Conservation (phyloP, 495 filamentous ascomycete genomes). For the Extremus antarcticus region DNA sequence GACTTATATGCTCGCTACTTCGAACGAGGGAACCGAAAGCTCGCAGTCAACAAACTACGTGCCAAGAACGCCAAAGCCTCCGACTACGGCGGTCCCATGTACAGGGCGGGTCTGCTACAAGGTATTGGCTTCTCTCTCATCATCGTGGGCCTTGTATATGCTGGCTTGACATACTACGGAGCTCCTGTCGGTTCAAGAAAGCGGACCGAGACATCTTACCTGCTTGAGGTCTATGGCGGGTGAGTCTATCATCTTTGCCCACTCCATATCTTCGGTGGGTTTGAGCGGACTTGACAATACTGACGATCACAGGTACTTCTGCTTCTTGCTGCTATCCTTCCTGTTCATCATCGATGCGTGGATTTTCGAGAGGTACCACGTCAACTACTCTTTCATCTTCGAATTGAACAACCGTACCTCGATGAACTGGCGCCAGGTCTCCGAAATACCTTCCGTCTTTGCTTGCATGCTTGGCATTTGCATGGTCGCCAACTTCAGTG, state of each 20-base stretch:
- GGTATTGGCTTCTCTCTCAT: slow-evolving; percentile 26
- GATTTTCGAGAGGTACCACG: slow-evolving; percentile 69
- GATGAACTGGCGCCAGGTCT: slow-evolving; percentile 78
- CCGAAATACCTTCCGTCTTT: slow-evolving; percentile 72
- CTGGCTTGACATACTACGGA: neutral
- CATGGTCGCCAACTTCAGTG: slow-evolving; percentile 78
- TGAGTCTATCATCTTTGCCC: neutral
- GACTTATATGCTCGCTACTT: slow-evolving; percentile 87
- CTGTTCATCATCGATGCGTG: slow-evolving; percentile 71
- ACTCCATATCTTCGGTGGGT: too few relatives aligned
- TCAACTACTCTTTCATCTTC: slow-evolving; percentile 95
- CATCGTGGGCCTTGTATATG: slow-evolving; percentile 21
- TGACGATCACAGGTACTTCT: slow-evolving; percentile 63
- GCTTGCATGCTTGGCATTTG: slow-evolving; percentile 66
- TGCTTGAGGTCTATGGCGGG: slow-evolving; percentile 63
- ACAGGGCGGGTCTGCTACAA: slow-evolving; percentile 41
- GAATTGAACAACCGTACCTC: slow-evolving; percentile 81
- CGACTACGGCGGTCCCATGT: slow-evolving; percentile 62
- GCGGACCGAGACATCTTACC: slow-evolving; percentile 34
- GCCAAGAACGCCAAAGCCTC: slow-evolving; percentile 50
- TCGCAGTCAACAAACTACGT: slow-evolving; percentile 75
- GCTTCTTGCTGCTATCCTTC: slow-evolving; percentile 59
- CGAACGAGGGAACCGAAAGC: slow-evolving; percentile 78
- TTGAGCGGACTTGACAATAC: too few relatives aligned
- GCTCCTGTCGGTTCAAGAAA: neutral